A percentile compares a stretch with the other conserved stretches of the same genome.
Evolutionary conservation across 441 rosid species (phyloP).

Genomic region (Euphorbia celastroides): DNA sequence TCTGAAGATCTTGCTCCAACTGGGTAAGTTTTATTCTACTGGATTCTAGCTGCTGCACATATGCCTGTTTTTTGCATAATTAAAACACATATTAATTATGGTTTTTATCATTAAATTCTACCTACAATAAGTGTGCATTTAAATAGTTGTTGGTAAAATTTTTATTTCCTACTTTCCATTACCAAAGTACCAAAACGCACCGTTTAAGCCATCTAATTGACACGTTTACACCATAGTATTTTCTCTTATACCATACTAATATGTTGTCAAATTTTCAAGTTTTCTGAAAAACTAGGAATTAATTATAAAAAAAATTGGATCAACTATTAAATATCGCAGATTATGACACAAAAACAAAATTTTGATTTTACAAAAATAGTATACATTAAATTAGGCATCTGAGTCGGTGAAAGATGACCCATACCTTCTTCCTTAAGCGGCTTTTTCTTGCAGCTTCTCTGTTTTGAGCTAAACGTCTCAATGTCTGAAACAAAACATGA

Average conservation of each 20-base stretch:
- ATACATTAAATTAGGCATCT: neutral
- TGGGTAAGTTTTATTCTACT: constrained; percentile 89
- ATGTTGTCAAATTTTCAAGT: no score
- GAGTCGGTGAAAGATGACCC: constrained; percentile 13
- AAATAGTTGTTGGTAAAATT: neutral
- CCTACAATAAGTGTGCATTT: neutral
- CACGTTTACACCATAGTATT: no score
- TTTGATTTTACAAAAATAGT: neutral
- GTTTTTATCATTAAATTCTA: neutral
- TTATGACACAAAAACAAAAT: neutral
- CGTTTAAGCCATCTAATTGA: no score
- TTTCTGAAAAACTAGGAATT: no score
- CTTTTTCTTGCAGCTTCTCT: constrained; percentile 99
- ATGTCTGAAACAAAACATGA: constrained; percentile 42
- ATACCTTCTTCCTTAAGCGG: constrained; percentile 88
- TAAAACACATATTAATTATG: neutral
- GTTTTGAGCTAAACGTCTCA: constrained; percentile 99
- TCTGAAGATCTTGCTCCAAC: constrained; percentile 90
- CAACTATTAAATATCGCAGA: neutral
- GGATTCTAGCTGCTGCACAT: constrained; percentile 94
- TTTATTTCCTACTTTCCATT: no score
- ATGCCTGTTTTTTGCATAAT: constrained; percentile 48
- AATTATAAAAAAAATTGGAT: no score
- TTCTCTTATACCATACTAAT: no score
- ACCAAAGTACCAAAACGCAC: no score